Evolutionary conservation across 2,329 filamentous ascomycete species (phyloP).

Genomic region (Seiridium unicorne): DNA sequence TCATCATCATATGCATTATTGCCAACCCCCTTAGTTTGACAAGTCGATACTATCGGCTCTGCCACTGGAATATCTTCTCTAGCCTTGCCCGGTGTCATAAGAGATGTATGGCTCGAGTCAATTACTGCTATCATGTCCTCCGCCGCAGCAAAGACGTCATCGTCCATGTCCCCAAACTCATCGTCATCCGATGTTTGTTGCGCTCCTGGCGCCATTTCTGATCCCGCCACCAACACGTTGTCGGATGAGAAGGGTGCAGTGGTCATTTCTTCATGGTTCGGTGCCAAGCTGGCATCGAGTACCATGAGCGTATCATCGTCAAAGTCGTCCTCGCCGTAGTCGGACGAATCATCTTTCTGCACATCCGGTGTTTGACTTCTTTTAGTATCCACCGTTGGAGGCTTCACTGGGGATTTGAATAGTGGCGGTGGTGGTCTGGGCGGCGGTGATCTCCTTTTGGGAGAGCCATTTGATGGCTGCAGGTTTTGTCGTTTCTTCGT

Average conservation of each 20-base stretch:
- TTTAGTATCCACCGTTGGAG: background rate
- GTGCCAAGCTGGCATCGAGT: conserved; percentile 42
- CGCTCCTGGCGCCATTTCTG: background rate
- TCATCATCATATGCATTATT: conserved; percentile 62
- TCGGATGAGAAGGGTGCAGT: conserved; percentile 12
- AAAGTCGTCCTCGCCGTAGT: conserved; percentile 41
- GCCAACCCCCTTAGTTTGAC: conserved; percentile 28
- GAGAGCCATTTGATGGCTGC: conserved; percentile 12
- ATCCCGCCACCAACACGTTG: conserved; percentile 15
- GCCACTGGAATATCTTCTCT: background rate
- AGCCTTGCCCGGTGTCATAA: conserved; percentile 11
- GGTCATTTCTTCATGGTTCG: conserved; percentile 8
- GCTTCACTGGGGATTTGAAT: conserved; percentile 5
- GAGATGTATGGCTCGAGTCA: conserved; percentile 24
- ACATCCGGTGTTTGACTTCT: background rate
- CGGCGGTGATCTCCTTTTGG: conserved; percentile 16
- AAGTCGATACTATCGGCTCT: conserved; percentile 3
- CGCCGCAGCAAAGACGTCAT: conserved; percentile 54
- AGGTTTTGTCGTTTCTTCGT: conserved; percentile 31
- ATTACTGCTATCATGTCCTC: conserved; percentile 38
- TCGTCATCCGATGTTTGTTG: conserved; percentile 34
- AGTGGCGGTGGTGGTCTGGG: conserved; percentile 14
- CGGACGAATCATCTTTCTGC: conserved; percentile 31
- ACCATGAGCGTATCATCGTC: conserved; percentile 60
- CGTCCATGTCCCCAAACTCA: conserved; percentile 67